Evolutionary conservation across 805 yeast genomes (phyloP), one percentile per base, ranked within the genome.

Genomic region (Priceomyces carsonii): DNA sequence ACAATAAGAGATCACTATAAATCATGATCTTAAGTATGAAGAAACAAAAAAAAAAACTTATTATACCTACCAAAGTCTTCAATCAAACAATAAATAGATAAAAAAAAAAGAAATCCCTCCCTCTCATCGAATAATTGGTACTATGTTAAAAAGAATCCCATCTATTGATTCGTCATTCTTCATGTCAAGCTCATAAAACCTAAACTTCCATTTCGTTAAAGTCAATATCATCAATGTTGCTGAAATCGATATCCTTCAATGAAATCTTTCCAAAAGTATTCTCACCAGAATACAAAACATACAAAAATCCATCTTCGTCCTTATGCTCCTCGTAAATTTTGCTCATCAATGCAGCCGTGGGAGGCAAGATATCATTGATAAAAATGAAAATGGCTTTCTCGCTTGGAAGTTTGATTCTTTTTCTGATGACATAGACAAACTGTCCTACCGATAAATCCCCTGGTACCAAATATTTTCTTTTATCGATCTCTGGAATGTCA

Each of bases 351-450:
- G 98, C 95, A 14, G 98, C 97, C 3, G 99, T 93, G 30, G 98
- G 98, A 8, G 99, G 99, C 50, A 93, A 75, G 38, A 93, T 89
- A 61, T 93, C 99, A 58, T 93, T 91, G 45, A 93, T 96, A 61
- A 93, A 93, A 48, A 93, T 89, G 65, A 93, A 93, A 47, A 93
- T 91, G 28, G 99, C 99, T 81, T 91, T 90, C 63, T 93, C 99
- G 18, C 96, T 85, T 31, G 96, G 96, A 45, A 93, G 76, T 71
- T 85, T 85, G 63, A 93, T 90, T 62, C 99, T 83, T 69, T 91
- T 90, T 66, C 99, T 82, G 51, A 93, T 88, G 42, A 93, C 99
- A 57, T 93, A 93, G 29, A 93, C 99, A 68, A 93, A 91, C 65
- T 93, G 99, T 27, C 99, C 99, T 40, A 93, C 96, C 0, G 97